These are phyloP conservation scores for Sphagnum tenellum DNA, from an alignment of 225 moss, liverwort and hornwort species.

Conservation along the genomic window DNA sequence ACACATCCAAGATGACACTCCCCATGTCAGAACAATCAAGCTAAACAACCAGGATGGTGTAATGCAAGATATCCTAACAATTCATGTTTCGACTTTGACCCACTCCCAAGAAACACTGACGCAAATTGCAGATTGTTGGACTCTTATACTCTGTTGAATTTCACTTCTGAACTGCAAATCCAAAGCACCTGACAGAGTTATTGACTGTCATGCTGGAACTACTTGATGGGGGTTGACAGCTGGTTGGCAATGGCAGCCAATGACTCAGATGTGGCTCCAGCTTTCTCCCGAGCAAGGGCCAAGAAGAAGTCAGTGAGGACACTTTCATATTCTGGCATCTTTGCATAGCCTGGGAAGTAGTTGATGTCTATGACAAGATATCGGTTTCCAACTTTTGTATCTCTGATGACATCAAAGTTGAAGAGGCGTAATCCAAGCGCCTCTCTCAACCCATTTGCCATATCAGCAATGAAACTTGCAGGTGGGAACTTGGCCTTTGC, in stretches of 20 bases:
- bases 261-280: constrained; percentile 5
- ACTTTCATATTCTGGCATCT: constrained; percentile 82
- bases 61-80: too few relatives aligned
- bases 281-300: constrained; percentile 71
- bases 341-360: constrained; percentile 94
- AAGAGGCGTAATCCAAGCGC: constrained; percentile 83
- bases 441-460: constrained; percentile 80
- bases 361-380: constrained; percentile 95
- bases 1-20: too few relatives aligned
- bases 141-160: too few relatives aligned
- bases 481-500: constrained; percentile 88
- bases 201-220: too few relatives aligned
- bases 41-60: too few relatives aligned
- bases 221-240: constrained; percentile 2
- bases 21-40: too few relatives aligned
- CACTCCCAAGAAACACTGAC: too few relatives aligned
- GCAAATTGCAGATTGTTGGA: too few relatives aligned
- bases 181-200: too few relatives aligned
- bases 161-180: too few relatives aligned
- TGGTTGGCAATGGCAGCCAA: constrained; percentile 31
- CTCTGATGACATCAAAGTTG: constrained; percentile 94
- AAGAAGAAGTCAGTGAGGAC: constrained; percentile 83
- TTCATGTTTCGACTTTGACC: too few relatives aligned
- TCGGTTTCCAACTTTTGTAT: constrained; percentile 63
- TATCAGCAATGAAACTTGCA: constrained; percentile 53